A percentile compares a stretch with the other conserved stretches of the same genome.
Evolutionary conservation across 2,329 filamentous ascomycete genomes (phyloP).

Genomic region (Cladophialophora yegresii): DNA sequence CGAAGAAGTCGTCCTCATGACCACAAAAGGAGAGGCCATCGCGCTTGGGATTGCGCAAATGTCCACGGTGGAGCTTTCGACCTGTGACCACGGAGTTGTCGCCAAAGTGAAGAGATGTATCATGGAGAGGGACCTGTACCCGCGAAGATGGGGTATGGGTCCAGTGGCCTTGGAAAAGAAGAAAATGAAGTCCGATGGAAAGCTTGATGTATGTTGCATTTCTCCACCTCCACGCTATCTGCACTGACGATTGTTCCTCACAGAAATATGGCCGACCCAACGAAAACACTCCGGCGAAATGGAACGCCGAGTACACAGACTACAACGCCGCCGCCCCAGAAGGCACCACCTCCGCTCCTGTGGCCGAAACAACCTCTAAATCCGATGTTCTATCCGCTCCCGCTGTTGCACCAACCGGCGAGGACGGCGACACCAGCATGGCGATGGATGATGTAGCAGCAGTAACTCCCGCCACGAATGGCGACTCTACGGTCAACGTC

Average conservation of each 20-base stretch:
- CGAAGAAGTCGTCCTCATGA: constrained; percentile 97
- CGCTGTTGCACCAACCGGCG: constrained; percentile 38
- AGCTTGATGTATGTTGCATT: constrained; percentile 69
- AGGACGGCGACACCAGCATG: constrained; percentile 45
- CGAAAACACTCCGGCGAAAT: constrained; percentile 89
- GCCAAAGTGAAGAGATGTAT: constrained; percentile 99
- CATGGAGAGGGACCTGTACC: constrained; percentile 99
- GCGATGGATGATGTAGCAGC: constrained; percentile 46
- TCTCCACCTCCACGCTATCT: background rate
- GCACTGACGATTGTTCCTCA: constrained; percentile 26
- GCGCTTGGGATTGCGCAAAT: constrained; percentile 95
- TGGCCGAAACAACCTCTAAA: constrained; percentile 50
- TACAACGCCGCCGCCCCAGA: constrained; percentile 63
- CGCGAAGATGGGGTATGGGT: constrained; percentile 92
- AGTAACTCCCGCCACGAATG: constrained; percentile 40
- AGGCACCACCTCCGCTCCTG: constrained; percentile 50
- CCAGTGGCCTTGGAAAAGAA: constrained; percentile 96
- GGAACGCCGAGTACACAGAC: constrained; percentile 91
- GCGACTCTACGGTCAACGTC: constrained; percentile 44
- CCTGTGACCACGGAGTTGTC: constrained; percentile 95
- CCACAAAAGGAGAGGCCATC: constrained; percentile 98
- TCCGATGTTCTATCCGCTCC: constrained; percentile 41
- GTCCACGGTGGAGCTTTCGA: constrained; percentile 95
- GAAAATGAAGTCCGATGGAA: constrained; percentile 98
- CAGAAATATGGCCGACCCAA: constrained; percentile 90